Percentiles rank a stretch among this genome's conserved stretches.
Conservation (phyloP, 192 early-diverging fungal species). For the Glomus cerebriforme region DNA sequence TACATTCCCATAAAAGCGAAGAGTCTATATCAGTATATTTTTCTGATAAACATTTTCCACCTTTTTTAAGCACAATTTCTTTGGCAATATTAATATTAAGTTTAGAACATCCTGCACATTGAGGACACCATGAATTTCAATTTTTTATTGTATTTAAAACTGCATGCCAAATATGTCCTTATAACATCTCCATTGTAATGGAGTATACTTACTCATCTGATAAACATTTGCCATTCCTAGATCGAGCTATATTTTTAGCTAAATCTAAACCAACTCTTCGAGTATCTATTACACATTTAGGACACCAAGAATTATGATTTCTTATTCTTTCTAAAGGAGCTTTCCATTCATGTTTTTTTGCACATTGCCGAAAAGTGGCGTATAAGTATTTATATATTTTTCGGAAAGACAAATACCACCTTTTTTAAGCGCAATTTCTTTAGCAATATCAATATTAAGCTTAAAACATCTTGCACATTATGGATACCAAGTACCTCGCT, state of each 20-base stretch:
- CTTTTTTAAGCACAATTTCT: too few relatives aligned
- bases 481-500: neutral
- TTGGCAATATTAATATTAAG: too few relatives aligned
- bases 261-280: constrained; percentile 3
- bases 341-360: constrained; percentile 22
- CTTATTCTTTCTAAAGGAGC: constrained; percentile 18
- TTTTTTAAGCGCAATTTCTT: neutral
- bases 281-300: constrained; percentile 17
- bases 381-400: constrained; percentile 18
- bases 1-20: too few relatives aligned
- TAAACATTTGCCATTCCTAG: constrained; percentile 25
- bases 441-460: constrained; percentile 11
- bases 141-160: too few relatives aligned
- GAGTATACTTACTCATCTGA: too few relatives aligned
- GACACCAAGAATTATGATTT: constrained; percentile 29
- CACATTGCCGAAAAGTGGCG: constrained; percentile 21
- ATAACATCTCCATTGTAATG: too few relatives aligned
- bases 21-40: too few relatives aligned
- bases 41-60: too few relatives aligned
- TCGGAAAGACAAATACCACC: neutral
- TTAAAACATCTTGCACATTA: neutral
- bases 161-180: too few relatives aligned
- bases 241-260: constrained; percentile 24
- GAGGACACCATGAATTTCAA: too few relatives aligned
- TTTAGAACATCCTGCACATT: too few relatives aligned